phyloP scores from a whole-genome alignment of 495 filamentous ascomycete genomes.

The Talaromyces adpressus region DNA sequence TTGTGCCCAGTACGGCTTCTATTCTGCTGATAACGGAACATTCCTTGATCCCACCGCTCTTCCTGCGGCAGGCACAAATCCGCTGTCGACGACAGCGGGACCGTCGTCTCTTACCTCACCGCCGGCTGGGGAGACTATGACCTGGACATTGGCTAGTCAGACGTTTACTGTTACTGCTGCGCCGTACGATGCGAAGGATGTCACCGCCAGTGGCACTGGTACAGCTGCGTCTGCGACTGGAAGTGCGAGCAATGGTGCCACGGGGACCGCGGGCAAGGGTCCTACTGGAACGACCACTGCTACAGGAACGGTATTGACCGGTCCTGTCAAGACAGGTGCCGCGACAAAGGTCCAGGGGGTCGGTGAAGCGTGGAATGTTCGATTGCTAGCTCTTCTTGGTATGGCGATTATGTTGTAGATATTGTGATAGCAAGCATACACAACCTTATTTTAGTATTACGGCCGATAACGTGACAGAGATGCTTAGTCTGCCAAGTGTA shows the following conservation, averaged over 20 bases:
- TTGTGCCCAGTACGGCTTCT: background rate
- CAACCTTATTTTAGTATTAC: background rate
- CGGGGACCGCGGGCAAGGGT: background rate
- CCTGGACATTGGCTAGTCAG: constrained; percentile 1
- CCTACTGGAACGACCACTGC: background rate
- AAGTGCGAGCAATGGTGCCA: background rate
- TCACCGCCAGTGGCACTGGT: background rate
- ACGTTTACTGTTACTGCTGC: constrained; percentile 5
- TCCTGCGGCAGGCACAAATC: constrained; percentile 7
- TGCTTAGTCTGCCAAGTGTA: background rate
- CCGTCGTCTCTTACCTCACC: constrained; percentile 9
- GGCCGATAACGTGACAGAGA: background rate
- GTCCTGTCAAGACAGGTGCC: background rate
- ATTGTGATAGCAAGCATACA: background rate
- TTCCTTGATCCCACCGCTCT: constrained; percentile 6
- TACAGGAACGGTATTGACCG: background rate
- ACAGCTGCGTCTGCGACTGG: background rate
- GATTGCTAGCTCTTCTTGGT: background rate
- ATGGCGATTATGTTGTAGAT: background rate
- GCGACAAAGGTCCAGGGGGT: background rate
- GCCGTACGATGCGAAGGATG: constrained; percentile 4
- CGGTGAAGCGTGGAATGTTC: background rate
- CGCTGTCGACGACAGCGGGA: constrained; percentile 7
- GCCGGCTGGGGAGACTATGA: constrained; percentile 10
- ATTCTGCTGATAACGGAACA: constrained; percentile 10